Percentiles rank a stretch among this genome's conserved stretches.
phyloP scores from a whole-genome alignment of 768 basidiomycete genomes.

The Boletus huronensis region DNA sequence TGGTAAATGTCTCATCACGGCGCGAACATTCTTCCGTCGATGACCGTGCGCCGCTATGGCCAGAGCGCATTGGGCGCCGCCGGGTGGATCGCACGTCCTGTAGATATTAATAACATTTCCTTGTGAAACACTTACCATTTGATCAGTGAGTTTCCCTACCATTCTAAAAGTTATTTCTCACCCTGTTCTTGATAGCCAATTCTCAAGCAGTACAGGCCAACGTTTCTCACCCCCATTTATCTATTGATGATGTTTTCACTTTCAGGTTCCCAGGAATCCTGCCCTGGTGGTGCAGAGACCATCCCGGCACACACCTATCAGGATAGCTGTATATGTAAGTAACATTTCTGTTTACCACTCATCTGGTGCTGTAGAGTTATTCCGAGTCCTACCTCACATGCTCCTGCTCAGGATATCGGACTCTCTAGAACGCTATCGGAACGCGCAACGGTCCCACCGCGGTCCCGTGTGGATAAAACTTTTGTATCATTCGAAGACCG shows the following conservation, averaged over 20 bases:
- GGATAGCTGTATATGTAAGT: slow-evolving; percentile 16
- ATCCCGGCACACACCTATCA: slow-evolving; percentile 13
- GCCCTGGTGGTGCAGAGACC: not conserved
- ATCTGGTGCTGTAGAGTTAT: slow-evolving; percentile 5
- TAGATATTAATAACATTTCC: not conserved
- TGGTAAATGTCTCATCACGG: not conserved
- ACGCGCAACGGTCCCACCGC: not conserved
- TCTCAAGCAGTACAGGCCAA: slow-evolving; percentile 11
- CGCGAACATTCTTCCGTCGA: not conserved
- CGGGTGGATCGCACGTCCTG: not conserved
- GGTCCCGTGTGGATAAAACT: not conserved
- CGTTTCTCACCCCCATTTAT: slow-evolving; percentile 13
- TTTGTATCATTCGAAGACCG: not conserved
- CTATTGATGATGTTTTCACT: not conserved
- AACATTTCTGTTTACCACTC: not conserved
- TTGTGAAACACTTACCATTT: not conserved
- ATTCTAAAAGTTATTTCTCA: not conserved
- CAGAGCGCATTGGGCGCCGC: too few species aligned
- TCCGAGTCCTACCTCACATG: slow-evolving; percentile 10
- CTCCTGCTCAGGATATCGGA: not conserved
- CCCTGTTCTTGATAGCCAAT: not conserved
- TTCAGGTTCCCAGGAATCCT: slow-evolving; percentile 12
- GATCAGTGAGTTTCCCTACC: not conserved
- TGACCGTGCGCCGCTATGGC: not conserved
- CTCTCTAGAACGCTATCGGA: slow-evolving; percentile 8